Percentiles rank a stretch among this genome's conserved stretches.
Conservation (phyloP, 148 eudicot species). For the Fagopyrum homotropicum region DNA sequence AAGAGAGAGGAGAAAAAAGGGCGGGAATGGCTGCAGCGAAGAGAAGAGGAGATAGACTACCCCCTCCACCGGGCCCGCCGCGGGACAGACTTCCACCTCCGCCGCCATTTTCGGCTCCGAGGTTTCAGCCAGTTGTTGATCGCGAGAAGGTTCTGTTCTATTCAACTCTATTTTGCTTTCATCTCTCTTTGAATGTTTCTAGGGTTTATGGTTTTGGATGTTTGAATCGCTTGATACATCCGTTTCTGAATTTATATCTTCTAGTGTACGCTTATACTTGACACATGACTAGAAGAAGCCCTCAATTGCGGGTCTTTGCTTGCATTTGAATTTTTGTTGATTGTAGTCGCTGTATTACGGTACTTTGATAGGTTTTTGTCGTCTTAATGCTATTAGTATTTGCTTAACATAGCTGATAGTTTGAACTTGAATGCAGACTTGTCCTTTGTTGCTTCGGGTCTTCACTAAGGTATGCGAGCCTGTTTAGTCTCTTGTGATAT, state of each 20-base stretch:
- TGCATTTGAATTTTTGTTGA: not conserved
- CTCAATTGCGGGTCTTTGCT: not conserved
- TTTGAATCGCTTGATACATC: not conserved
- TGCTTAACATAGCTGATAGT: not conserved
- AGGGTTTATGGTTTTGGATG: not conserved
- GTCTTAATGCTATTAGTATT: not conserved
- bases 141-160: conserved; percentile 9
- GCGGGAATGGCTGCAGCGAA: conserved; percentile 13
- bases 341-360: not conserved
- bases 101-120: not conserved
- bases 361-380: not conserved
- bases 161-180: not conserved
- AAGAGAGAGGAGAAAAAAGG: not conserved
- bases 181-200: not conserved
- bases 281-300: not conserved
- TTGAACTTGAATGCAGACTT: conserved; percentile 32
- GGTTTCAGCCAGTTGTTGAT: not conserved
- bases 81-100: conserved; percentile 5
- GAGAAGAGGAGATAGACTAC: not conserved
- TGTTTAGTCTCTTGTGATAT: not conserved
- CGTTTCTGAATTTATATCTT: not conserved
- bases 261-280: not conserved
- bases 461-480: conserved; percentile 36
- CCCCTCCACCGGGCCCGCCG: conserved; percentile 7
- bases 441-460: conserved; percentile 48